These are phyloP conservation scores for Penicillium maclennaniae DNA, from an alignment of 495 filamentous ascomycete species.

Conservation along the genomic window DNA sequence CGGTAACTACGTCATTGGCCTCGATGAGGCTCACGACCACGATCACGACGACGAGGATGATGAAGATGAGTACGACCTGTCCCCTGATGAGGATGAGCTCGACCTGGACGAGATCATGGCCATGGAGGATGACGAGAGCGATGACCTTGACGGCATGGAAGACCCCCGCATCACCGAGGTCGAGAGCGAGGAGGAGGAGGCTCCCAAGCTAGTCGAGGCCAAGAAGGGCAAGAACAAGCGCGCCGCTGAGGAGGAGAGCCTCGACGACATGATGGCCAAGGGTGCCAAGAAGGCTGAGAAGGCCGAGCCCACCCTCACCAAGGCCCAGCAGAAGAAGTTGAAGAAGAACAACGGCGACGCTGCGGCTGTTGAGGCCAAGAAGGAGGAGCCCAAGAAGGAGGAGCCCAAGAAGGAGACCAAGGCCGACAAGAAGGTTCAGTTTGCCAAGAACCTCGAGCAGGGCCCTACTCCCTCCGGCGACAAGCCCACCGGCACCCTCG, in stretches of 20 bases:
- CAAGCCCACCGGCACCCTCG: conserved; percentile 54
- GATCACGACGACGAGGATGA: conserved; percentile 60
- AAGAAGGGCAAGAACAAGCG: conserved; percentile 94
- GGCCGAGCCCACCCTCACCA: conserved; percentile 65
- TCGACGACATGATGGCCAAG: conserved; percentile 77
- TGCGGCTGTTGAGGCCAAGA: conserved; percentile 54
- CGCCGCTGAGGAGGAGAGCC: conserved; percentile 62
- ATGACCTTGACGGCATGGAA: conserved; percentile 77
- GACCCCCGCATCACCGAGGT: conserved; percentile 82
- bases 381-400: conserved; percentile 44
- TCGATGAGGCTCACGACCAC: conserved; percentile 48
- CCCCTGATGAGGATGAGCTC: conserved; percentile 68
- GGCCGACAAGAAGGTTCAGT: conserved; percentile 93
- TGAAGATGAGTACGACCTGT: conserved; percentile 75
- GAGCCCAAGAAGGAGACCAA: conserved; percentile 47
- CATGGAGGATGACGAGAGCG: conserved; percentile 67
- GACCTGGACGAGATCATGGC: conserved; percentile 50
- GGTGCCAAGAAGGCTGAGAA: conserved; percentile 52
- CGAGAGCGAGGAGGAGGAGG: conserved; percentile 74
- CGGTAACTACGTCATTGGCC: conserved; percentile 81
- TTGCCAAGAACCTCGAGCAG: conserved; percentile 97
- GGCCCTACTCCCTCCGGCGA: conserved; percentile 73
- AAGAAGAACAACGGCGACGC: conserved; percentile 96
- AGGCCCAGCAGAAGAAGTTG: conserved; percentile 97
- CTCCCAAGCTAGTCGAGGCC: conserved; percentile 68